A percentile compares a stretch with the other conserved stretches of the same genome.
Conservation (phyloP, 2,329 filamentous ascomycete genomes). For the Phoma herbarum region DNA sequence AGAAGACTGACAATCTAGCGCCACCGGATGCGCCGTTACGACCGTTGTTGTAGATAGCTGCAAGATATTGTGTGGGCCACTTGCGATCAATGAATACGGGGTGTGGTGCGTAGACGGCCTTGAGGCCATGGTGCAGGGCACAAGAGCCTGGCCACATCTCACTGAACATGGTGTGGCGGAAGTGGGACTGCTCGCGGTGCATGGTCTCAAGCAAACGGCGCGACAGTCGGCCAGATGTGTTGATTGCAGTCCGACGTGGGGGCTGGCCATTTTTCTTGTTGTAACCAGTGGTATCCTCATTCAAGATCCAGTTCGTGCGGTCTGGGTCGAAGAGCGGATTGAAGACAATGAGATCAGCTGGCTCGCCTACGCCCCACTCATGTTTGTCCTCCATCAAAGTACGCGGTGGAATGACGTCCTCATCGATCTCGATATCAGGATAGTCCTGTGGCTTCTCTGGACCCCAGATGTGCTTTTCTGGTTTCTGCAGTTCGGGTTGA, state of each 20-base stretch:
- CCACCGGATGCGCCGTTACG: constrained; percentile 61
- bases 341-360: constrained; percentile 78
- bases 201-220: constrained; percentile 73
- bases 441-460: constrained; percentile 55
- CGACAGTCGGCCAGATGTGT: constrained; percentile 74
- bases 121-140: constrained; percentile 78
- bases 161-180: constrained; percentile 76
- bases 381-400: constrained; percentile 65
- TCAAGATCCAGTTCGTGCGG: constrained; percentile 76
- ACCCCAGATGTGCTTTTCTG: constrained; percentile 61
- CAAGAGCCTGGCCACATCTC: constrained; percentile 80
- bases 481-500: constrained; percentile 48
- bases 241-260: constrained; percentile 74
- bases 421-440: constrained; percentile 61
- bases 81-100: constrained; percentile 65
- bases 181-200: constrained; percentile 76
- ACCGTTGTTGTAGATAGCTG: constrained; percentile 65
- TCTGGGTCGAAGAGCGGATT: constrained; percentile 79
- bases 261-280: constrained; percentile 63
- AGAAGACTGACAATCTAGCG: constrained; percentile 59
- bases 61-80: constrained; percentile 64
- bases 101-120: constrained; percentile 73
- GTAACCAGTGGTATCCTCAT: constrained; percentile 75
- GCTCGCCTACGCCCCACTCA: constrained; percentile 73
- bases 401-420: constrained; percentile 63